These are phyloP conservation scores for Aphanomyces cochlioides DNA, from an alignment of 352 stramenopile genomes.

Conservation along the genomic window DNA sequence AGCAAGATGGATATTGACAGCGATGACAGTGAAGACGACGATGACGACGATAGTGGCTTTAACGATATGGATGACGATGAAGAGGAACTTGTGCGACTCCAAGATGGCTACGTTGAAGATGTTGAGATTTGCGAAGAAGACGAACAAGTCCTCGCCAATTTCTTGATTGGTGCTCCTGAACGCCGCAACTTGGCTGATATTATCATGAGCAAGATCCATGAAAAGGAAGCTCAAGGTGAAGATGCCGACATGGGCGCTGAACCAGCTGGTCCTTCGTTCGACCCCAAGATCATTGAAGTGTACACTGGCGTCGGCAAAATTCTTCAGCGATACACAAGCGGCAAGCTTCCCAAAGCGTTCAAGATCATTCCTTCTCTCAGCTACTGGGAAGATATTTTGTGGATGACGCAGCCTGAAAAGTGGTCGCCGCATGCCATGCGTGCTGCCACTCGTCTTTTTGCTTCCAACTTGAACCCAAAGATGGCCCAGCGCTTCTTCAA, in stretches of 20 bases:
- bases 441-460: constrained; percentile 96
- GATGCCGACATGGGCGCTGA: constrained; percentile 35
- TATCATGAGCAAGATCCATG: constrained; percentile 99
- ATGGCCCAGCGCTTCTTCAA: constrained; percentile 99
- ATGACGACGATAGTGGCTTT: constrained; percentile 67
- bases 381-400: constrained; percentile 99
- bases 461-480: constrained; percentile 99
- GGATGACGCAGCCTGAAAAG: constrained; percentile 95
- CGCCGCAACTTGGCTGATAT: constrained; percentile 96
- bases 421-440: constrained; percentile 99
- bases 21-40: constrained; percentile 70
- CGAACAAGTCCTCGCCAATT: constrained; percentile 81
- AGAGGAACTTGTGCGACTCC: constrained; percentile 84
- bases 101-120: constrained; percentile 89
- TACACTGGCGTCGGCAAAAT: constrained; percentile 99
- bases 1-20: constrained; percentile 41
- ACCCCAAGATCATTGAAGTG: constrained; percentile 96
- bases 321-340: constrained; percentile 94
- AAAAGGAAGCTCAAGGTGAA: constrained; percentile 90
- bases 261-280: constrained; percentile 61
- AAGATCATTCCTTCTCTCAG: constrained; percentile 98
- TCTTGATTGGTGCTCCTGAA: constrained; percentile 80
- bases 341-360: constrained; percentile 99
- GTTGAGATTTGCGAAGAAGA: constrained; percentile 86
- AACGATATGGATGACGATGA: constrained; percentile 86